Conservation (phyloP, 805 yeast species). For the Metschnikowia similis region DNA sequence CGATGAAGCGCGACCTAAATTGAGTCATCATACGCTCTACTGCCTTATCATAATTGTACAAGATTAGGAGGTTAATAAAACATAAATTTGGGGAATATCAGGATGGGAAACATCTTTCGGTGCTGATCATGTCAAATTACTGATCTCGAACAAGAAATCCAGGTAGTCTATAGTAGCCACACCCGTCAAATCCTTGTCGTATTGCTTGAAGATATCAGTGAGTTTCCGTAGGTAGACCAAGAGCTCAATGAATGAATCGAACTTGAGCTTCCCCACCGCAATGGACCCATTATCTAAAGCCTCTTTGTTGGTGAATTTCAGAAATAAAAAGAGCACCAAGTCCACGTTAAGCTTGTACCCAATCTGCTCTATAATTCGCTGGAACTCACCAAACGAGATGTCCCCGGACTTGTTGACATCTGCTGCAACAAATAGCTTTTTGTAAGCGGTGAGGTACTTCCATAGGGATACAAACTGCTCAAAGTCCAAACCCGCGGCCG, state of each 20-base stretch:
- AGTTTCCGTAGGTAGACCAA: conserved; percentile 71
- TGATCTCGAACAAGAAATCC: conserved; percentile 57
- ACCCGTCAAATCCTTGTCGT: conserved; percentile 71
- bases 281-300: conserved; percentile 18
- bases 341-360: conserved; percentile 60
- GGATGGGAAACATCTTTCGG: background rate
- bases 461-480: conserved; percentile 65
- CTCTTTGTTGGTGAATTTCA: conserved; percentile 45
- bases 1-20: background rate
- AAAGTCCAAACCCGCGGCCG: conserved; percentile 34
- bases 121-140: conserved; percentile 22
- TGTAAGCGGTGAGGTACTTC: conserved; percentile 66
- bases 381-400: conserved; percentile 64
- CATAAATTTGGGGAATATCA: background rate
- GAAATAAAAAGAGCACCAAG: conserved; percentile 55
- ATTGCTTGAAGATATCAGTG: conserved; percentile 74
- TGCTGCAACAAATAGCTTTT: conserved; percentile 56
- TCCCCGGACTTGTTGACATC: conserved; percentile 57
- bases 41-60: background rate
- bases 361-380: conserved; percentile 55
- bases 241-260: conserved; percentile 79
- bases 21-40: background rate
- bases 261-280: conserved; percentile 49
- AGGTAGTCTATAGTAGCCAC: conserved; percentile 62
- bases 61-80: background rate